Evolutionary conservation across 73 alveolate genomes (phyloP).

Genomic region (Paramecium sonneborni): DNA sequence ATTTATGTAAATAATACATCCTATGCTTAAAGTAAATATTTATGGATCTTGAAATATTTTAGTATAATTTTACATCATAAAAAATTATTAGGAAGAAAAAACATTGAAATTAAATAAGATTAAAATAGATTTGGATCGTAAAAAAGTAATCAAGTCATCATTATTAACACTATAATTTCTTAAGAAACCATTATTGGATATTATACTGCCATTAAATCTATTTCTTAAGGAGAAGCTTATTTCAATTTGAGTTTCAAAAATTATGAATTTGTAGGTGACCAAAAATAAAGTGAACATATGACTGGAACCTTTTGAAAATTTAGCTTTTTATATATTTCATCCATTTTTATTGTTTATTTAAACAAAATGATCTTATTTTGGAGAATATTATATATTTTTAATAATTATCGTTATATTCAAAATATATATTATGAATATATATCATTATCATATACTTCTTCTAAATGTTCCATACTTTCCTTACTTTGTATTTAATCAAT

Average conservation of each 20-base stretch:
- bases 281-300: neutral
- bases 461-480: neutral
- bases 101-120: neutral
- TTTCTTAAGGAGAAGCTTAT: slow-evolving; percentile 41
- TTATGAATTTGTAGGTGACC: slow-evolving; percentile 40
- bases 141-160: neutral
- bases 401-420: neutral
- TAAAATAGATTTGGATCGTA: neutral
- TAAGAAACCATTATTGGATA: slow-evolving; percentile 43
- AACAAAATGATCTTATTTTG: neutral
- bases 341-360: neutral
- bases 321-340: neutral
- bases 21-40: neutral
- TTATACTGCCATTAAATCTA: neutral
- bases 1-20: neutral
- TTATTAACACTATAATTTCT: neutral
- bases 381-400: neutral
- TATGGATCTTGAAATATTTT: slow-evolving; percentile 23
- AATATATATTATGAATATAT: neutral
- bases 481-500: neutral
- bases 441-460: neutral
- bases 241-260: neutral
- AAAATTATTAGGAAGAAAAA: slow-evolving; percentile 20
- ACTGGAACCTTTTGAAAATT: neutral
- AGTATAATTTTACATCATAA: neutral